These are phyloP conservation scores for Alternaria sp. DNA, from an alignment of 2,329 filamentous ascomycete species.

Conservation along the genomic window DNA sequence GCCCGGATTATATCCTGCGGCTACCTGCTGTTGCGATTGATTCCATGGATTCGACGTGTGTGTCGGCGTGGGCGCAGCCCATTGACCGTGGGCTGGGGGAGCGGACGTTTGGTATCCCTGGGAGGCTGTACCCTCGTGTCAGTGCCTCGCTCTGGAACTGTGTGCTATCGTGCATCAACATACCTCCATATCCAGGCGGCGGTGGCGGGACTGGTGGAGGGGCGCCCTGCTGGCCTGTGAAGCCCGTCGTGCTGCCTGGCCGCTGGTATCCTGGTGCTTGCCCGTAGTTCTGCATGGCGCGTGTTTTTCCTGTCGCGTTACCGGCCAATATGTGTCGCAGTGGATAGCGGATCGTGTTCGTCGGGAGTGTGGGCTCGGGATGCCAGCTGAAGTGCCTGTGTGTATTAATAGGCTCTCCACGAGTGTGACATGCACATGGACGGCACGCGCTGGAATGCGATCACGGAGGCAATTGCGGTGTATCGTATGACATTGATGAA, in stretches of 20 bases:
- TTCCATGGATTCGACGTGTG: slow-evolving; percentile 31
- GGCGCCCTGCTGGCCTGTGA: slow-evolving; percentile 27
- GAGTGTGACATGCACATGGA: slow-evolving; percentile 11
- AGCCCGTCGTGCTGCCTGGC: slow-evolving; percentile 41
- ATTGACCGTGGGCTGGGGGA: slow-evolving; percentile 38
- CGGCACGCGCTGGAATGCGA: slow-evolving; percentile 13
- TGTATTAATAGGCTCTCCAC: slow-evolving; percentile 22
- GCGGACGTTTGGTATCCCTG: slow-evolving; percentile 33
- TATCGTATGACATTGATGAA: slow-evolving; percentile 5
- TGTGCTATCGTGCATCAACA: background rate
- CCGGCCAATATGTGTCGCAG: background rate
- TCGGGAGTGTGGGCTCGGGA: slow-evolving; percentile 1
- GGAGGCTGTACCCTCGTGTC: slow-evolving; percentile 7
- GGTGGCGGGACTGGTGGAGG: slow-evolving; percentile 24
- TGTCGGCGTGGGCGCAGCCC: slow-evolving; percentile 33
- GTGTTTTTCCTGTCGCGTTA: background rate
- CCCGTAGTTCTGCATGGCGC: slow-evolving; percentile 47
- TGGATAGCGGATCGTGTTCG: background rate
- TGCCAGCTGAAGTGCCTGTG: slow-evolving; percentile 16
- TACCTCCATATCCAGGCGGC: slow-evolving; percentile 41
- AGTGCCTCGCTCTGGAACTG: background rate
- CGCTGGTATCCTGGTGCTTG: slow-evolving; percentile 36
- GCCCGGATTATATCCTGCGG: slow-evolving; percentile 39
- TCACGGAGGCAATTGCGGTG: slow-evolving; percentile 7
- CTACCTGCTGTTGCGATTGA: slow-evolving; percentile 29